Conservation (phyloP, 129 eudicot species). For the Oenanthe sinensis region DNA sequence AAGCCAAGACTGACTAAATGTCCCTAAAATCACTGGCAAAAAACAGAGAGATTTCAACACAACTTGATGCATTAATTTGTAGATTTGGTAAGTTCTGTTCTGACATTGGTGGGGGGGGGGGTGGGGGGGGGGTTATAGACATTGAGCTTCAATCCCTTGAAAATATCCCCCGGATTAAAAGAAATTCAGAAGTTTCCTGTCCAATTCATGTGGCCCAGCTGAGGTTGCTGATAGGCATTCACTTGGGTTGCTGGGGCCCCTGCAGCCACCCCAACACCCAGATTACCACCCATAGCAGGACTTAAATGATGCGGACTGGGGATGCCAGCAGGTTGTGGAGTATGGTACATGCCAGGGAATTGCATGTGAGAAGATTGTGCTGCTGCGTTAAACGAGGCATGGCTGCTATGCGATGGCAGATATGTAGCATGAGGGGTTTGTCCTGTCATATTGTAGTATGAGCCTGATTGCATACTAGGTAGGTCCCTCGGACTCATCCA, state of each 20-base stretch:
- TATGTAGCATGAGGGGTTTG: slow-evolving; percentile 74
- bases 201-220: slow-evolving; percentile 78
- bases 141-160: slow-evolving; percentile 24
- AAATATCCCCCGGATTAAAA: slow-evolving; percentile 1
- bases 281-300: slow-evolving; percentile 53
- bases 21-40: neutral
- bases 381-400: slow-evolving; percentile 63
- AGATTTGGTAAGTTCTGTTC: neutral
- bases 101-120: neutral
- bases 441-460: slow-evolving; percentile 81
- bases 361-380: slow-evolving; percentile 90
- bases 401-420: slow-evolving; percentile 69
- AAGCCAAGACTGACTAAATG: neutral
- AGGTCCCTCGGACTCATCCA: slow-evolving; percentile 89
- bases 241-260: slow-evolving; percentile 65
- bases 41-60: neutral
- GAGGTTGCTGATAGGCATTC: slow-evolving; percentile 84
- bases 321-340: slow-evolving; percentile 53
- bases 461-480: slow-evolving; percentile 62
- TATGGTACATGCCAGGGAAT: slow-evolving; percentile 71
- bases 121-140: neutral
- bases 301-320: slow-evolving; percentile 70
- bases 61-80: neutral
- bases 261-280: slow-evolving; percentile 59
- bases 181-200: slow-evolving; percentile 56